phyloP scores from a whole-genome alignment of 2,329 filamentous ascomycete genomes.

The Chalaropsis thielavioides region DNA sequence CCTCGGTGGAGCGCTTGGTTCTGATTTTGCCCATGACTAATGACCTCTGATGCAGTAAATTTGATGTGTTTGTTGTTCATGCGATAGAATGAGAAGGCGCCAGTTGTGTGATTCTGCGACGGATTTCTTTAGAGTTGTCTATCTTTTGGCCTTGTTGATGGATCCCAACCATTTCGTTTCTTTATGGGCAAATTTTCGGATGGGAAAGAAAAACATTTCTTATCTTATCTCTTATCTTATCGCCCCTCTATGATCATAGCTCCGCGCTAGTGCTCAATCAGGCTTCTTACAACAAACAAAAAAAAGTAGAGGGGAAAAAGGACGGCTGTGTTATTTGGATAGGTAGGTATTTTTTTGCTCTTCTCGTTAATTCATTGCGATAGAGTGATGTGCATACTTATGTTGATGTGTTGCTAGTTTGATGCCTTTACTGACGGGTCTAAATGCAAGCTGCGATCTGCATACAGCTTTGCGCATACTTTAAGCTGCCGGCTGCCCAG shows the following conservation, averaged over 20 bases:
- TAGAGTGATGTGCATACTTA: not conserved
- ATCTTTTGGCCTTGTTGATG: not conserved
- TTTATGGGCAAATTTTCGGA: conserved; percentile 12
- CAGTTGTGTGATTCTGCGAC: not conserved
- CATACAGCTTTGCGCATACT: no score
- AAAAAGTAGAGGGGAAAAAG: not conserved
- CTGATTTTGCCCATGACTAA: conserved; percentile 30
- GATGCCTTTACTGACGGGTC: no score
- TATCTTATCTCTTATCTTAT: conserved; percentile 22
- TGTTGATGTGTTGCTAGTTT: not conserved
- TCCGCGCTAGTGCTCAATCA: not conserved
- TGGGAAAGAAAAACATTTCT: not conserved
- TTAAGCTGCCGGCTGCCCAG: no score
- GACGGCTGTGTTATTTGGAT: not conserved
- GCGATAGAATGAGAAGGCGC: not conserved
- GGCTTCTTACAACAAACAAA: conserved; percentile 5
- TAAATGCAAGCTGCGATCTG: no score
- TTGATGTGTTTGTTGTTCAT: not conserved
- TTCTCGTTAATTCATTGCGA: not conserved
- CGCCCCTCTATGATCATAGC: conserved; percentile 1
- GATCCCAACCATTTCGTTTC: not conserved
- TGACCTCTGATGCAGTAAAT: not conserved
- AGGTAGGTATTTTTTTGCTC: not conserved
- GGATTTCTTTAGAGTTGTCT: not conserved
- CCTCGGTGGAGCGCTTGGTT: conserved; percentile 30